Percentiles rank a stretch among this genome's conserved stretches.
Conservation (phyloP, 805 yeast genomes). For the Teunomyces stri region DNA sequence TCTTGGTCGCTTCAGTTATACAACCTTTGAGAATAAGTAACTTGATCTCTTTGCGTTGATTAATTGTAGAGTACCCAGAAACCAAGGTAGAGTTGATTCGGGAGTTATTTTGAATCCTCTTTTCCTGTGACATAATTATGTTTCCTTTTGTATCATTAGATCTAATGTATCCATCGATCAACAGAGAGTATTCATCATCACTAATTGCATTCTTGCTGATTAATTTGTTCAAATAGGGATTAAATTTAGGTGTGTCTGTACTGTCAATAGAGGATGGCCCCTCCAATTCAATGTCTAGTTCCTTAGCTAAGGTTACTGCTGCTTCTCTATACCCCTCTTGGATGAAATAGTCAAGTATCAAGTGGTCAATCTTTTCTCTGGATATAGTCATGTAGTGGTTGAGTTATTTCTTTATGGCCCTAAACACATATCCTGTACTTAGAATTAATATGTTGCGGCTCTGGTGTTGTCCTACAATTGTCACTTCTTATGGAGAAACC, state of each 20-base stretch:
- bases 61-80: slow-evolving; percentile 50
- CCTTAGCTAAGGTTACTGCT: slow-evolving; percentile 59
- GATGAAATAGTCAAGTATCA: slow-evolving; percentile 71
- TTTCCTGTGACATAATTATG: background rate
- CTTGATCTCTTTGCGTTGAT: slow-evolving; percentile 53
- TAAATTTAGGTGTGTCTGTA: slow-evolving; percentile 6
- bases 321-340: slow-evolving; percentile 76
- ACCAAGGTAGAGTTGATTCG: slow-evolving; percentile 13
- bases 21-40: slow-evolving; percentile 55
- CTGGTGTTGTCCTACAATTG: background rate
- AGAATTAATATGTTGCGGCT: background rate
- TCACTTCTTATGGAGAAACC: no score
- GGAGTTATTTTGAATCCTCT: slow-evolving; percentile 1
- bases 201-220: slow-evolving; percentile 5
- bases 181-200: slow-evolving; percentile 12
- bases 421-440: background rate
- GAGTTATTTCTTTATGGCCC: background rate
- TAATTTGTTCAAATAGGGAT: slow-evolving; percentile 10
- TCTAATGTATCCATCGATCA: slow-evolving; percentile 9
- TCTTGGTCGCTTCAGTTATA: slow-evolving; percentile 55
- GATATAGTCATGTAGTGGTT: slow-evolving; percentile 11
- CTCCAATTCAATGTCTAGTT: slow-evolving; percentile 37
- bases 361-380: slow-evolving; percentile 42
- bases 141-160: background rate
- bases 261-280: background rate